phyloP scores from a whole-genome alignment of 1,284 basidiomycete genomes.

The Pseudozyma flocculosa region DNA sequence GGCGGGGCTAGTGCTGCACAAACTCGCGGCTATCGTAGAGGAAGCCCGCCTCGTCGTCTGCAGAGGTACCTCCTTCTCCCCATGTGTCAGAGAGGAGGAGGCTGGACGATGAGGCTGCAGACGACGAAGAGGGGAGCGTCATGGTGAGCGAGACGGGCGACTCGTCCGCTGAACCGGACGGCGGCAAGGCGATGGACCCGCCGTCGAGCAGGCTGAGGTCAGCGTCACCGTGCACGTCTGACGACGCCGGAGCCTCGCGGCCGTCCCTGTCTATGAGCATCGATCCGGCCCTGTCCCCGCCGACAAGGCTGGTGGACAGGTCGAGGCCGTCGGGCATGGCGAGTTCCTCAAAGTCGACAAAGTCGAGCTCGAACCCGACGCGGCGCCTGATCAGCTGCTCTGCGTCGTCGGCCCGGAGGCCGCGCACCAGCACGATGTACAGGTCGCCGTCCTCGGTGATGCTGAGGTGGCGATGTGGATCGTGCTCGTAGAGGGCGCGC shows the following conservation, averaged over 20 bases:
- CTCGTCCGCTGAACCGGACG: no score
- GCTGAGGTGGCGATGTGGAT: neutral
- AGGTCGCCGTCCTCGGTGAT: neutral
- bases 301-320: neutral
- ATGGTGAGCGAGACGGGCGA: no score
- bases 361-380: neutral
- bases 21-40: conserved; percentile 1
- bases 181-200: no score
- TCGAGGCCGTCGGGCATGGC: neutral
- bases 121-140: no score
- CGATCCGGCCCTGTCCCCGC: no score
- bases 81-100: no score
- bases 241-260: neutral
- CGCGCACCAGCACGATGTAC: neutral
- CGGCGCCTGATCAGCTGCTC: neutral
- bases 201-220: neutral
- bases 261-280: no score
- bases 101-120: no score
- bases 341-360: neutral
- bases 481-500: conserved; percentile 9
- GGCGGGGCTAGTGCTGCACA: neutral
- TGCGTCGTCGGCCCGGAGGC: neutral
- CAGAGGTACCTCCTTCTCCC: no score
- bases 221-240: no score
- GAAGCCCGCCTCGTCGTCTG: neutral